Evolutionary conservation across 305 asterid species (phyloP).

Genomic region (Withania somnifera): DNA sequence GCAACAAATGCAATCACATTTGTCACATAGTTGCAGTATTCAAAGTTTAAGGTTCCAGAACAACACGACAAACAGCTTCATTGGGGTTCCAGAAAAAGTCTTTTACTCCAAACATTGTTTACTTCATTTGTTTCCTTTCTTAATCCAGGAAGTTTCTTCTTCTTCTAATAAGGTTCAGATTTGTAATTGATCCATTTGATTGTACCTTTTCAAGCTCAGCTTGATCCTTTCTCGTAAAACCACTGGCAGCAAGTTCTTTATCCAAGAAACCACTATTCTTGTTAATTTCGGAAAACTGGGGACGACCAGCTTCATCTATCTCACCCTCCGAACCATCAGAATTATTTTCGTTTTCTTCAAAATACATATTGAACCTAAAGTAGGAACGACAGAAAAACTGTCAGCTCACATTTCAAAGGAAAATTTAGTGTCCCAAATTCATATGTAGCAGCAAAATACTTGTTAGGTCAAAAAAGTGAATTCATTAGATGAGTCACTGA

Average conservation of each 20-base stretch:
- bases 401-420: background rate
- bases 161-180: background rate
- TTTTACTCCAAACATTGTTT: background rate
- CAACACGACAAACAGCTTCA: background rate
- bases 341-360: constrained; percentile 40
- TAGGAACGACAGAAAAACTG: constrained; percentile 1
- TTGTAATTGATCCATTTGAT: background rate
- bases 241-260: constrained; percentile 94
- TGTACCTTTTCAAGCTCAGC: constrained; percentile 70
- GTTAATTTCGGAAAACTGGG: constrained; percentile 52
- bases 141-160: background rate
- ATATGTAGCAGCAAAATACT: background rate
- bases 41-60: background rate
- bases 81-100: background rate
- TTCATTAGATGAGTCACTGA: background rate
- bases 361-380: constrained; percentile 51
- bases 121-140: background rate
- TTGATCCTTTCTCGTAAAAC: constrained; percentile 79
- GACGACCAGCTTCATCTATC: constrained; percentile 42
- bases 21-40: background rate
- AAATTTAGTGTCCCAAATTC: background rate
- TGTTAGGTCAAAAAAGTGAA: background rate
- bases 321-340: constrained; percentile 39
- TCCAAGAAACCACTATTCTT: constrained; percentile 69
- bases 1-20: background rate